Evolutionary conservation across 1,284 basidiomycete genomes (phyloP), one percentile per base, ranked within the genome.

Genomic region (Pseudozyma sp.): DNA sequence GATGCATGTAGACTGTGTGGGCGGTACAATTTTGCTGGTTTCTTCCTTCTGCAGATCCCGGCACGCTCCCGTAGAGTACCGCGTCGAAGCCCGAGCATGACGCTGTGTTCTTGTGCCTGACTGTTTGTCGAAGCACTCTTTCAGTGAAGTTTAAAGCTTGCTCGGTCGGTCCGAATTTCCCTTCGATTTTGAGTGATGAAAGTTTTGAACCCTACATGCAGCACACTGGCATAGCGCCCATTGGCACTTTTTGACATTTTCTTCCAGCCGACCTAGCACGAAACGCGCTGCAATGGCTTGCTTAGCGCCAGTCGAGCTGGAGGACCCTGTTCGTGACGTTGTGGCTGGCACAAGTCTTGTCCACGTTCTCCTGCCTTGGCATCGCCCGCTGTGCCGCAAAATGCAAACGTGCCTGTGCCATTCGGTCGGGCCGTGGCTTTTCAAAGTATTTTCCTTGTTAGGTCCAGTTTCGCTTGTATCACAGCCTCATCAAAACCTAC

Each of bases 261-360:
- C 52, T 52, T 63, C 63, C 69, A 71, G 69, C 63, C 63, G 52
- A 62, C 38, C 63, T 71, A 39, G 69, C 69, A 71, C 69, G 63
- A 71, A 56, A 18, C 13, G 36, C 9, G 25, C 7, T n/a, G 34
- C 38, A 56, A 18, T 16, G 36, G 10, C 35, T 10, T n/a, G 34
- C 38, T 34, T 58, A 51, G 69, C 69, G 58, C 63, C 55, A 71
- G 69, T 47, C 45, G 18, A 35, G 49, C 69, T 63, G 52, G 69
- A 31, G 25, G 52, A 65, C 57, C 39, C 62, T 59, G 54, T 44
- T 13, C 14, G 59, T 59, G 58, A 69, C 65, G 59, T 59, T 52
- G 55, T 44, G 34, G 51, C 51, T 52, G 36, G 39, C 38, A 38
- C 35, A 11, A 14, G 12, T n/a, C 35, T 34, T 35, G 59, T 58